Evolutionary conservation across 2,329 filamentous ascomycete genomes (phyloP).

Genomic region (Aspergillus sp.): DNA sequence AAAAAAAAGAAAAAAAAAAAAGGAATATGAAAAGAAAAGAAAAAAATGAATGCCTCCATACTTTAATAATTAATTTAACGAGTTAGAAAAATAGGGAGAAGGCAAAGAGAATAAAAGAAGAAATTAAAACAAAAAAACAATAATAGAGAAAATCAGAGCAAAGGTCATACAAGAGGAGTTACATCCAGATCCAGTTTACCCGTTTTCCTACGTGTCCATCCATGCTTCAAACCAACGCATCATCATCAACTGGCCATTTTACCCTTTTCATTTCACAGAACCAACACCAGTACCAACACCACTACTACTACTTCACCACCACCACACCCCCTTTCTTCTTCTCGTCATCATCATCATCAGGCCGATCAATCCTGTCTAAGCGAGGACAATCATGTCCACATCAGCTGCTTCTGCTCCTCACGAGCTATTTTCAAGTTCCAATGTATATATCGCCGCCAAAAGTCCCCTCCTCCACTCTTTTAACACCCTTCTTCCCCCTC

Average conservation of each 20-base stretch:
- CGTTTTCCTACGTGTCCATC: conserved; percentile 6
- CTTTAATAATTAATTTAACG: neutral
- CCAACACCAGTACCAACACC: neutral
- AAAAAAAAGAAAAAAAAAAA: neutral
- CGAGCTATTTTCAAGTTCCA: neutral
- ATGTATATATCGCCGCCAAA: no score
- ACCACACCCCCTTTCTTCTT: neutral
- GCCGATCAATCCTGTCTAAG: neutral
- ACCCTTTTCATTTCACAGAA: neutral
- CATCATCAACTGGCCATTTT: neutral
- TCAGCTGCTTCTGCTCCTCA: neutral
- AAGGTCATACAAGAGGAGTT: conserved; percentile 2
- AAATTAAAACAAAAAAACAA: neutral
- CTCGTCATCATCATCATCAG: neutral
- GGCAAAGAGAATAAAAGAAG: neutral
- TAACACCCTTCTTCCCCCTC: no score
- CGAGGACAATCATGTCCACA: neutral
- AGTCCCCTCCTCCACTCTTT: neutral
- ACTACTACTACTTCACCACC: neutral
- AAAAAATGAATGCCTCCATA: neutral
- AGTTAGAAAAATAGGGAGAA: neutral
- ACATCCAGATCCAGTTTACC: neutral
- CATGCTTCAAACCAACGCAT: neutral
- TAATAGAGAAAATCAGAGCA: neutral
- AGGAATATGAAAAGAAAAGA: neutral